Percentiles rank a stretch among this genome's conserved stretches.
These are phyloP conservation scores for Hypsizygus ulmarius DNA, from an alignment of 1,284 basidiomycete species.

Conservation along the genomic window DNA sequence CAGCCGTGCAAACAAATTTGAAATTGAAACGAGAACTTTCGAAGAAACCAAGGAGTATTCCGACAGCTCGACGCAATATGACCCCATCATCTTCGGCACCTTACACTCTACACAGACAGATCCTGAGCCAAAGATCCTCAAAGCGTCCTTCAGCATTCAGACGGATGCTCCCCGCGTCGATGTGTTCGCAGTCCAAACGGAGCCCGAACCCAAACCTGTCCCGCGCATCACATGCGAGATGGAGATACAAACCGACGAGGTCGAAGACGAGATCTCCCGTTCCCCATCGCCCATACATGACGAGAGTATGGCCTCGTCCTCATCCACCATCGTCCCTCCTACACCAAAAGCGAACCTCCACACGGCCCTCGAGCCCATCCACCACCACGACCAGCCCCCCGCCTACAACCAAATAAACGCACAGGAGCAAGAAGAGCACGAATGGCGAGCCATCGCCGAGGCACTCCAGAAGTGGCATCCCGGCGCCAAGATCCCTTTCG, in stretches of 20 bases:
- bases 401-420: slow-evolving; percentile 57
- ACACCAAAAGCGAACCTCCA: slow-evolving; percentile 50
- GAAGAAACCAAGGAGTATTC: slow-evolving; percentile 70
- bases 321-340: slow-evolving; percentile 64
- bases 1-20: slow-evolving; percentile 51
- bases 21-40: slow-evolving; percentile 44
- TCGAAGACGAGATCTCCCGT: slow-evolving; percentile 29
- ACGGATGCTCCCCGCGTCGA: slow-evolving; percentile 32
- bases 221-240: slow-evolving; percentile 43
- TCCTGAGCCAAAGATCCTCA: slow-evolving; percentile 27
- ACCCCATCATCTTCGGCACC: slow-evolving; percentile 46
- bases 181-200: slow-evolving; percentile 25
- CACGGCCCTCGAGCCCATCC: slow-evolving; percentile 22
- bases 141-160: slow-evolving; percentile 30
- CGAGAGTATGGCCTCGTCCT: slow-evolving; percentile 64
- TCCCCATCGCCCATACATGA: slow-evolving; percentile 37
- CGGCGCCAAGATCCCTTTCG: slow-evolving; percentile 52
- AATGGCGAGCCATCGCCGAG: slow-evolving; percentile 54
- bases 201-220: slow-evolving; percentile 30
- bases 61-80: slow-evolving; percentile 67
- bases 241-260: slow-evolving; percentile 61
- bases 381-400: slow-evolving; percentile 56
- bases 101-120: slow-evolving; percentile 44
- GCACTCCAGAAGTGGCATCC: slow-evolving; percentile 68
- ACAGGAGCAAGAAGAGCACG: slow-evolving; percentile 47